Evolutionary conservation across 2,329 filamentous ascomycete species (phyloP).

Genomic region (Nannizzia gypsea): DNA sequence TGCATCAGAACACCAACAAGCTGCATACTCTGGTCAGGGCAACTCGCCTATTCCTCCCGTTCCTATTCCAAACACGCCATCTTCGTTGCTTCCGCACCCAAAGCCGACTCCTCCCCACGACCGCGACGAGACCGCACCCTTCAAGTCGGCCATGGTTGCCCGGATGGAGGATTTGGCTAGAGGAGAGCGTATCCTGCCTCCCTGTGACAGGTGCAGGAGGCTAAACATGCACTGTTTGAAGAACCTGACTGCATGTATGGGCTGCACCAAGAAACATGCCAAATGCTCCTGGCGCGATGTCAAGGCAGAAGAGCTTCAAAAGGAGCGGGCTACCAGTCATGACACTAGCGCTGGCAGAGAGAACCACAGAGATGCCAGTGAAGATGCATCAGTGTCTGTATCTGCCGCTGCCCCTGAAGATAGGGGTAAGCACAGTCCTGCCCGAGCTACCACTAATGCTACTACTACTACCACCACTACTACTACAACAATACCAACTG

Average conservation of each 20-base stretch:
- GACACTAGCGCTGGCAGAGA: neutral
- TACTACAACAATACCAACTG: too few species aligned
- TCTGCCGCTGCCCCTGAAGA: neutral
- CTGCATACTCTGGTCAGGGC: slow-evolving; percentile 19
- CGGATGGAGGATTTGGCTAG: slow-evolving; percentile 64
- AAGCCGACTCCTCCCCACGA: slow-evolving; percentile 36
- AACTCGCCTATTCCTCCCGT: slow-evolving; percentile 33
- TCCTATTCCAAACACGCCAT: slow-evolving; percentile 44
- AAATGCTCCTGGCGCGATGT: slow-evolving; percentile 78
- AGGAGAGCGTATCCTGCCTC: slow-evolving; percentile 64
- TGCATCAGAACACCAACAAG: slow-evolving; percentile 26
- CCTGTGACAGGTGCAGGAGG: slow-evolving; percentile 71
- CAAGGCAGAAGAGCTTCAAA: slow-evolving; percentile 54
- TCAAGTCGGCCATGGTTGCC: slow-evolving; percentile 55
- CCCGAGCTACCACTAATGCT: neutral
- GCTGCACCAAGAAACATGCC: slow-evolving; percentile 81
- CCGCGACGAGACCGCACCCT: slow-evolving; percentile 47
- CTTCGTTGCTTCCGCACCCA: slow-evolving; percentile 39
- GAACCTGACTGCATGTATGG: slow-evolving; percentile 73
- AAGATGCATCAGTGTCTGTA: neutral
- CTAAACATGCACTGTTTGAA: slow-evolving; percentile 73
- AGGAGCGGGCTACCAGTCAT: slow-evolving; percentile 6
- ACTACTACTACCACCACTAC: neutral
- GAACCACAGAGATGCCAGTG: slow-evolving; percentile 2
- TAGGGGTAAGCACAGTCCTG: neutral